Evolutionary conservation across 352 stramenopile genomes (phyloP).

Genomic region (Peronosclerospora sorghi): DNA sequence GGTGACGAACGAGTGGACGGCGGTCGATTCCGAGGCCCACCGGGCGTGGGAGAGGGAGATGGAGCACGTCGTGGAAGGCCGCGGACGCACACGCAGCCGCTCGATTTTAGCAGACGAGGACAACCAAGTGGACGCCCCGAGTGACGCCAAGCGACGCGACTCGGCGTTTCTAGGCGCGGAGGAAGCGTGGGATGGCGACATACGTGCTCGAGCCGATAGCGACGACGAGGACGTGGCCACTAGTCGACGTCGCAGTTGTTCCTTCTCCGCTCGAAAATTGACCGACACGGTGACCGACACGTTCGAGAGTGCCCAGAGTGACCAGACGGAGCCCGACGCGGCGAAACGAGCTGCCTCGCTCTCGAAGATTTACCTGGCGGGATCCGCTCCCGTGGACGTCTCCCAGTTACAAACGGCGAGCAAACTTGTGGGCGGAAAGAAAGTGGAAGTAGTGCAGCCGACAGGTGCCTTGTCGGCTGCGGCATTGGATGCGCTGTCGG

Average conservation of each 20-base stretch:
- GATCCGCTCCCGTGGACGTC: constrained; percentile 70
- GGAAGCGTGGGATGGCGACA: constrained; percentile 6
- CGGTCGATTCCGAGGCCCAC: constrained; percentile 29
- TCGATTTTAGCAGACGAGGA: constrained; percentile 66
- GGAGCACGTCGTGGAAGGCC: constrained; percentile 60
- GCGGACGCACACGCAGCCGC: constrained; percentile 62
- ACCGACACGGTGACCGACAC: constrained; percentile 3
- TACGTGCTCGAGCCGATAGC: constrained; percentile 15
- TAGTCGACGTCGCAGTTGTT: constrained; percentile 25
- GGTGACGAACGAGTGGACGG: constrained; percentile 1
- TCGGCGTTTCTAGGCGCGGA: constrained; percentile 1
- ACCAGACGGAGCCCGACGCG: constrained; percentile 17
- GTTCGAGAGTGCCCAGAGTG: not conserved
- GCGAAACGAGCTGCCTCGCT: constrained; percentile 59
- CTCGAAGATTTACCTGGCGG: constrained; percentile 79
- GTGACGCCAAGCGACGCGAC: not conserved
- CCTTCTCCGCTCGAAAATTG: constrained; percentile 41
- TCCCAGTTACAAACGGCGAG: constrained; percentile 68
- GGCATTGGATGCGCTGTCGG: constrained; percentile 66
- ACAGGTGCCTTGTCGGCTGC: constrained; percentile 64
- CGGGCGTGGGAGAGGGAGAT: constrained; percentile 72
- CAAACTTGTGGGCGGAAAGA: constrained; percentile 67
- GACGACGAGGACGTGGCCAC: constrained; percentile 2
- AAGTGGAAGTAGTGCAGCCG: constrained; percentile 59
- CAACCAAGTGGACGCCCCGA: not conserved